phyloP scores from a whole-genome alignment of 768 basidiomycete species.

The Leccinum imitatum region DNA sequence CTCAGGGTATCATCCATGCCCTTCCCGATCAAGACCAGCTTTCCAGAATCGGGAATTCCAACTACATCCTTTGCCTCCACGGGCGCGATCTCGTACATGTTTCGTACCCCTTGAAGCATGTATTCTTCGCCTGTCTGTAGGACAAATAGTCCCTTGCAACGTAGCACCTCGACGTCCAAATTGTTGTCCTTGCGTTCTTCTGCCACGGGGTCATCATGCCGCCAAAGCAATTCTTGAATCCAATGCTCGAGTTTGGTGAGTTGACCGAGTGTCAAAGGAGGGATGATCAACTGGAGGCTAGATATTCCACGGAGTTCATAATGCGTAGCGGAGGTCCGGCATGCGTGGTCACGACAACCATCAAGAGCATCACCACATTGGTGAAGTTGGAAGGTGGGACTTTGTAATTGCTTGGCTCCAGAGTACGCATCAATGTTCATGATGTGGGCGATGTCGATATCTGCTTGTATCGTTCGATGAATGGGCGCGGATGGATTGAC shows the following conservation, averaged over 20 bases:
- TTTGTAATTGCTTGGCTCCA: slow-evolving; percentile 37
- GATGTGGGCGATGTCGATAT: slow-evolving; percentile 71
- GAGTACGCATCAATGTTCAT: slow-evolving; percentile 82
- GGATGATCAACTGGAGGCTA: slow-evolving; percentile 70
- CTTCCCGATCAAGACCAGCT: slow-evolving; percentile 86
- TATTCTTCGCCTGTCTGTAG: slow-evolving; percentile 54
- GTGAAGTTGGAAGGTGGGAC: slow-evolving; percentile 27
- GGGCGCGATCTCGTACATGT: slow-evolving; percentile 75
- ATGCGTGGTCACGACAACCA: slow-evolving; percentile 32
- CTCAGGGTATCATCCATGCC: slow-evolving; percentile 61
- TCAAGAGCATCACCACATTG: slow-evolving; percentile 34
- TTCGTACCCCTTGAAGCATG: slow-evolving; percentile 90
- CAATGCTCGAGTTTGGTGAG: slow-evolving; percentile 68
- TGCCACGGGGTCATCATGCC: slow-evolving; percentile 51
- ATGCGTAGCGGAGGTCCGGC: slow-evolving; percentile 43
- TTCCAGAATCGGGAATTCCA: slow-evolving; percentile 63
- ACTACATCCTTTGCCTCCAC: slow-evolving; percentile 39
- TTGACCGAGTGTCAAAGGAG: slow-evolving; percentile 49
- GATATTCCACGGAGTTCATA: slow-evolving; percentile 83
- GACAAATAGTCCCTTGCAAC: slow-evolving; percentile 84
- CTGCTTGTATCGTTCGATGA: slow-evolving; percentile 65
- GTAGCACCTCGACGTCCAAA: slow-evolving; percentile 57
- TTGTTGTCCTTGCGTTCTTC: slow-evolving; percentile 9
- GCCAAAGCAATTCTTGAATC: slow-evolving; percentile 85
- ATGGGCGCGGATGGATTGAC: slow-evolving; percentile 83